Evolutionary conservation across 306 rosid species (phyloP), one percentile per base, ranked within the genome.

Genomic region (Quercus variabilis): DNA sequence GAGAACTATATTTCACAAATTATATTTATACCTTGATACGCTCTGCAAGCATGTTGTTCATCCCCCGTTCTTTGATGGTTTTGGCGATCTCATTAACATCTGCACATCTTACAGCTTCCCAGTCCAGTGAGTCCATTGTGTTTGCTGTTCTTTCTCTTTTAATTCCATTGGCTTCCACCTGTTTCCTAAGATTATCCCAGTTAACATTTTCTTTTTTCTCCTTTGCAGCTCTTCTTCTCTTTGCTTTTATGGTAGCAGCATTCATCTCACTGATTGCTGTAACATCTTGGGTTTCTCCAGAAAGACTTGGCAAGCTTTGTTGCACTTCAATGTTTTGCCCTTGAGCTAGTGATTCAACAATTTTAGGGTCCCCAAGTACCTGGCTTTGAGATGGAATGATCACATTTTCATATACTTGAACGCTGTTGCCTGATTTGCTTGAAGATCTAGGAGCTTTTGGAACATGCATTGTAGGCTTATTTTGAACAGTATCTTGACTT

Each of bases 101-200:
- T 79, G 97, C 95, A 73, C 87, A 76, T 89, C 98, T 89, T 81
- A 96, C 83, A 31, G 99, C 99, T 23, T 93, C 99, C 99, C 99
- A 96, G 76, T 96, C 98, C 81, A 96, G 76, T 35, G 98, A 90
- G 88, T 96, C 97, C 97, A 91, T 82, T 74, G 96, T 89, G 79
- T 86, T 76, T 76, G 76, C 78, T 63, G 89, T 88, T 79, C 74
- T 89, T 62, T 91, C 91, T 79, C 93, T 88, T 67, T 79, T 91
- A 71, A 76, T 90, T 79, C 89, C 97, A 74, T 78, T 81, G 26
- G 84, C 80, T 79, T 88, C 91, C 80, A 93, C 89, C 54, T 81
- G 76, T 83, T 84, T 70, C 81, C 96, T 85, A 77, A 96, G 84
- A 78, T 73, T 80, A 82, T 96, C 99, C 99, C 99, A 96, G 82